Evolutionary conservation across 495 filamentous ascomycete species (phyloP), one percentile per base, ranked within the genome.

Genomic region (Margaritispora aquatica): DNA sequence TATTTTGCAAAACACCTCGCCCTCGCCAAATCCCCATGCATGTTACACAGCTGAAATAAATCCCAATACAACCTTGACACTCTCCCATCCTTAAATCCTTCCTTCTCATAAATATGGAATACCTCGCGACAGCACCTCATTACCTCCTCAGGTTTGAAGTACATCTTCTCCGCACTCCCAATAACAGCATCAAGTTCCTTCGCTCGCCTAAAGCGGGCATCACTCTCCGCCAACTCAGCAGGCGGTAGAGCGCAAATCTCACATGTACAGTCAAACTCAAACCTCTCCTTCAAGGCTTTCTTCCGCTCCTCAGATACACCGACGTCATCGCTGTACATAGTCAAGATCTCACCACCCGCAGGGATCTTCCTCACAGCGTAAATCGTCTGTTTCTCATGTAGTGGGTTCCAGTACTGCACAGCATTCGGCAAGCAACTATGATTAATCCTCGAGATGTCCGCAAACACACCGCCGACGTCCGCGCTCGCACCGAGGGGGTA

Each of bases 371-470:
- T 64, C 26, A 71, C 66, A 13, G 76, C 71, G 47, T 75, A 71
- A 31, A 80, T 60, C 11, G 68, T 77, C 53, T 73, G 58, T 31
- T 61, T 61, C 36, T 64, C 46, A 1, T 67, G 34, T 10, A 60
- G 55, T 1, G 63, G 66, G 58, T 78, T 78, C 73, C 73, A 78
- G 3, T 63, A 63, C 55, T 73, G 69, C 20, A 72, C 66, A 0
- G 71, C 69, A 58, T 80, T 80, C 1, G 75, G 74, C 0, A 61
- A 57, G 61, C 77, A 80, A 51, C 65, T 69, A 56, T 80, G 77
- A 44, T 75, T 73, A 54, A 80, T 69, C 13, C 70, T 63, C 20
- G 65, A 69, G 34, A 72, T 68, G 17, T 62, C 71, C 1, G 64
- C 61, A 53, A 70, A 77, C 26, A 77, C 62, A 0, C 71, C 75